Evolutionary conservation across 164 flowering plant genomes (phyloP).

Genomic region (Liriodendron chinense): DNA sequence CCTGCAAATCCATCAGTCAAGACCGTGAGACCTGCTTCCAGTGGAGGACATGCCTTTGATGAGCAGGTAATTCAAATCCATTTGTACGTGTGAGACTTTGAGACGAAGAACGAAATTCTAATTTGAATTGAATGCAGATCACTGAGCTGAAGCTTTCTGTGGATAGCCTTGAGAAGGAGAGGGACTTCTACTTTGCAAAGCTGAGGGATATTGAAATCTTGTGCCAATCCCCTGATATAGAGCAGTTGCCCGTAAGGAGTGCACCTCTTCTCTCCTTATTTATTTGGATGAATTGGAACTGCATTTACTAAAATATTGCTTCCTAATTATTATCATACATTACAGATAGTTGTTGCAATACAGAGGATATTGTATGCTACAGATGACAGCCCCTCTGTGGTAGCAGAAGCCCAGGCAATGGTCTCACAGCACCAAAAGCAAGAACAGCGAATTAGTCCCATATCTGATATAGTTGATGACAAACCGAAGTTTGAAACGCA

Average conservation of each 20-base stretch:
- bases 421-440: conserved; percentile 35
- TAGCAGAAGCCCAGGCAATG: conserved; percentile 82
- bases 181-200: conserved; percentile 93
- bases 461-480: conserved; percentile 48
- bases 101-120: not conserved
- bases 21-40: conserved; percentile 48
- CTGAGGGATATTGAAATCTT: conserved; percentile 88
- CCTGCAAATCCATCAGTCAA: conserved; percentile 42
- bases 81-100: not conserved
- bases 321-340: not conserved
- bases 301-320: not conserved
- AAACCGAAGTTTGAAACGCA: conserved; percentile 41
- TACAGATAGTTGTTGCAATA: conserved; percentile 74
- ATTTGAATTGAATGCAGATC: conserved; percentile 47
- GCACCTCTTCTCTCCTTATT: not conserved
- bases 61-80: conserved; percentile 47
- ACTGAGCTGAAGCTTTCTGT: conserved; percentile 88
- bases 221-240: conserved; percentile 81
- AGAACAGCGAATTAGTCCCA: conserved; percentile 42
- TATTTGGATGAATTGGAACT: not conserved
- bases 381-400: conserved; percentile 66
- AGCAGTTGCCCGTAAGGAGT: conserved; percentile 50
- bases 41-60: conserved; percentile 61
- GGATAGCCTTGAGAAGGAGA: conserved; percentile 93
- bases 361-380: conserved; percentile 76